A percentile compares a stretch with the other conserved stretches of the same genome.
Conservation (phyloP, 2,329 filamentous ascomycete species). For the Phyllosticta ampelicida region DNA sequence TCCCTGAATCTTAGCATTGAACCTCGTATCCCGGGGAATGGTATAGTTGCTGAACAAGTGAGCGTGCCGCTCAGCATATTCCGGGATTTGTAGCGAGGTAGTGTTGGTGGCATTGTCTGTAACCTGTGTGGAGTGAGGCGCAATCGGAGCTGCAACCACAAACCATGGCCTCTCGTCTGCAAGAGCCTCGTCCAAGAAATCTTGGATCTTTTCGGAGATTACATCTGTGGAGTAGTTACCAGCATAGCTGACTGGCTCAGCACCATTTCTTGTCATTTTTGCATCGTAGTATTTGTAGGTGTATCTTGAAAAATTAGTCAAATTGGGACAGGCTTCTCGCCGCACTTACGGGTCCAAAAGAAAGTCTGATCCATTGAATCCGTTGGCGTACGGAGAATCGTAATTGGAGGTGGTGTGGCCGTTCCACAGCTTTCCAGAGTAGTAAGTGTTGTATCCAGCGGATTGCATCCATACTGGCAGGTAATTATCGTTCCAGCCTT, state of each 20-base stretch:
- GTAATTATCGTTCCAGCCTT: constrained; percentile 57
- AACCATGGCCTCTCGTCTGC: constrained; percentile 51
- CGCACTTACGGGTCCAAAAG: constrained; percentile 46
- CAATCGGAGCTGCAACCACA: constrained; percentile 53
- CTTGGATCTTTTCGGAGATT: constrained; percentile 47
- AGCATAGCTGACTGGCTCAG: constrained; percentile 44
- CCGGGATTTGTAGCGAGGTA: constrained; percentile 2
- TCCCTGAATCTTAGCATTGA: constrained; percentile 50
- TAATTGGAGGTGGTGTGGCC: constrained; percentile 52
- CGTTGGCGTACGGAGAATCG: constrained; percentile 44
- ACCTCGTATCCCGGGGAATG: constrained; percentile 52
- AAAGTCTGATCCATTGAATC: constrained; percentile 47
- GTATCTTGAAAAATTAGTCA: constrained; percentile 20
- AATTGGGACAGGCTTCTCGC: background rate
- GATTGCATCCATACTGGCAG: constrained; percentile 61
- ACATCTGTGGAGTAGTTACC: constrained; percentile 50
- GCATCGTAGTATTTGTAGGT: constrained; percentile 60
- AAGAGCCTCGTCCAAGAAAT: constrained; percentile 52
- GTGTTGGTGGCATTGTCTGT: constrained; percentile 44
- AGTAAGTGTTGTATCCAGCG: constrained; percentile 60
- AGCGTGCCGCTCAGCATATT: constrained; percentile 38
- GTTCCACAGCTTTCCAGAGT: constrained; percentile 64
- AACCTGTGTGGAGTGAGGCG: constrained; percentile 45
- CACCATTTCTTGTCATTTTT: constrained; percentile 50
- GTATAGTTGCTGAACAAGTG: constrained; percentile 49